Evolutionary conservation across 257 asterid genomes (phyloP).

Genomic region (Ophiorrhiza pumila): DNA sequence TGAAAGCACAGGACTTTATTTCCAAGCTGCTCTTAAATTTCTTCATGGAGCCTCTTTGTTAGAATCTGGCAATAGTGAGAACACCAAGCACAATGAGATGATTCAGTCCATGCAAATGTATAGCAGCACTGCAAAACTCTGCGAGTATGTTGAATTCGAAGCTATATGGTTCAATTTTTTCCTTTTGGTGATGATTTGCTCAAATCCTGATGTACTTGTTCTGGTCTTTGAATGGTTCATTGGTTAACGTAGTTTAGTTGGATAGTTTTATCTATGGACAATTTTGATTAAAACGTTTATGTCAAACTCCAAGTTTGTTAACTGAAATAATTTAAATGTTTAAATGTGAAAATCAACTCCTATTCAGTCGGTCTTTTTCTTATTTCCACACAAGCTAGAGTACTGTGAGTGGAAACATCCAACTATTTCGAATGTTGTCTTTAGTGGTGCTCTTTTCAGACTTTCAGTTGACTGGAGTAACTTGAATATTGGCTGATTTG

Average conservation of each 20-base stretch:
- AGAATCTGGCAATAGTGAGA: constrained; percentile 75
- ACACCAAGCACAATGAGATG: constrained; percentile 64
- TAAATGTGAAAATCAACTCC: neutral
- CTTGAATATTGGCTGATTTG: neutral
- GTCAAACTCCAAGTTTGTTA: neutral
- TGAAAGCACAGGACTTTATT: constrained; percentile 73
- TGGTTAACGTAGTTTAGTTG: neutral
- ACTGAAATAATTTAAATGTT: neutral
- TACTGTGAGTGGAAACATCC: neutral
- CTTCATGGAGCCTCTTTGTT: constrained; percentile 91
- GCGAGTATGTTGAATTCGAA: constrained; percentile 67
- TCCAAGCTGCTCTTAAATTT: constrained; percentile 92
- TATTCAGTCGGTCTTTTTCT: neutral
- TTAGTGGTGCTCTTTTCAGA: neutral
- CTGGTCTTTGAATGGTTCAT: neutral
- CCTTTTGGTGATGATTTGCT: neutral
- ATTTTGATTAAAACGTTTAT: neutral
- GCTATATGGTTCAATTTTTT: neutral
- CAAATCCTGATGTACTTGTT: neutral
- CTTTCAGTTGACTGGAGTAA: neutral
- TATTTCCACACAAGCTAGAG: neutral
- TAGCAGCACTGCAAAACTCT: constrained; percentile 93
- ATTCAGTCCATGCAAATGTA: constrained; percentile 75
- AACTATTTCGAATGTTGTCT: neutral
- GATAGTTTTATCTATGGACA: too few relatives aligned